Base-by-base conservation (phyloP, 2,329 filamentous ascomycete species). In the Nothophoma quercina region DNA sequence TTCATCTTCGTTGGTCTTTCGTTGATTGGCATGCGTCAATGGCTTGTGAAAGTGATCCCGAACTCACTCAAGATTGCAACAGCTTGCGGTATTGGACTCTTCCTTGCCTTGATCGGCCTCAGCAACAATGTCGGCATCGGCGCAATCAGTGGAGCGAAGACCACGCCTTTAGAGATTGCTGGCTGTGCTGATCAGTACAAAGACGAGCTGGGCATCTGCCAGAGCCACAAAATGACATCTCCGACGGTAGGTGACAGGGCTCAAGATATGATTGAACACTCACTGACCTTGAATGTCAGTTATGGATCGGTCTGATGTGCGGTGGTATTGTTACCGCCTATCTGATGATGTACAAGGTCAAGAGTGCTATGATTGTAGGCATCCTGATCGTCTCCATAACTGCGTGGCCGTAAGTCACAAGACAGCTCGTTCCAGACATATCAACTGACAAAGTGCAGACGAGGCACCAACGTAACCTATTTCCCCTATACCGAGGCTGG, bases 231-330 rank as follows among this genome's bases (percentile, higher is more conserved):
- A 80, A 93, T 96, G 90, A 87, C 89, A 53, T 90, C 84, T 60
- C 89, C 91, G 1, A 86, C 87, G 12, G 73, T 75, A 60, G 64
- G 72, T 64, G 1, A 21, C 18, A 26, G 30, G 7, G 7, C 16
- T 33, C 12, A 13, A 41, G 26, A 22, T 33, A 40, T 56, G 40
- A 56, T 21, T 26, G 36, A 29, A 49, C 16, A 18, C 16, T 16
- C 8, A 40, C 53, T 60, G 29, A 64, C 52, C 40, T 23, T 26
- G 22, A n/a, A 25, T 26, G n/a, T 10, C 50, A 76, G 74, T 85
- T 96, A 82, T 96, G 91, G 91, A 81, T 96, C 43, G 91, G 91
- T 22, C 90, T 96, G 62, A 93, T 93, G 77, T 90, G 88, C 62
- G 90, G 91, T 19, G 90, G 91, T 40, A 83, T 96, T 54, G 75